These are phyloP conservation scores for Phytophthora multivora DNA, from an alignment of 352 stramenopile species.

Conservation along the genomic window DNA sequence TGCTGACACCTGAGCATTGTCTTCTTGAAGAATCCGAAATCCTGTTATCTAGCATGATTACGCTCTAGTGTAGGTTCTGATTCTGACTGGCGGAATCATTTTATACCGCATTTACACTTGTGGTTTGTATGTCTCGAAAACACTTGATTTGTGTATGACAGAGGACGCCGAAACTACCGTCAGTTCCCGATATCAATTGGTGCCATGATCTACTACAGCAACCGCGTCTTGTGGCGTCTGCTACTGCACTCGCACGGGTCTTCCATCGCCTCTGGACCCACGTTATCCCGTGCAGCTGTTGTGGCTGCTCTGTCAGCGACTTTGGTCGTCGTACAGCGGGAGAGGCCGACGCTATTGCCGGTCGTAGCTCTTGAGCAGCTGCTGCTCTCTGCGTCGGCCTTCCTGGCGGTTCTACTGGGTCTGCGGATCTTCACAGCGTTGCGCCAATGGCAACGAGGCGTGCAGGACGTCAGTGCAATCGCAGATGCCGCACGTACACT, in stretches of 20 bases:
- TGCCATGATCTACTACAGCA: conserved; percentile 60
- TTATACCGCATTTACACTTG: not conserved
- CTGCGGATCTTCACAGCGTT: conserved; percentile 47
- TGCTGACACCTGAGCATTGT: conserved; percentile 42
- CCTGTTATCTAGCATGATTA: conserved; percentile 19
- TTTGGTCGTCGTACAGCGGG: conserved; percentile 31
- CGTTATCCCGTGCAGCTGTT: conserved; percentile 28
- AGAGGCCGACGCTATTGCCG: conserved; percentile 25
- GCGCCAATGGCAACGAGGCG: conserved; percentile 52
- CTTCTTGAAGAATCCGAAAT: conserved; percentile 24
- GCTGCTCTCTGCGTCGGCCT: conserved; percentile 39
- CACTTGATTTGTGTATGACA: conserved; percentile 9
- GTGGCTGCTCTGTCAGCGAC: conserved; percentile 26
- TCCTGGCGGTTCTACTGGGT: conserved; percentile 49
- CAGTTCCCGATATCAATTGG: conserved; percentile 5
- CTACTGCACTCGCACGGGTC: conserved; percentile 43
- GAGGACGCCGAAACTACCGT: not conserved
- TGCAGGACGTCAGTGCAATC: conserved; percentile 46
- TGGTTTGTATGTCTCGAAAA: conserved; percentile 2
- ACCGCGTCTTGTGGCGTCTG: conserved; percentile 41
- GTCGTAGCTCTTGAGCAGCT: conserved; percentile 34
- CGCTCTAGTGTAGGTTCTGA: conserved; percentile 15
- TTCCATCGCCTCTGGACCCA: conserved; percentile 32
- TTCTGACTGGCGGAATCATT: conserved; percentile 20
- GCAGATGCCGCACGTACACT: conserved; percentile 45